Conservation (phyloP, 208 protist genomes). For the Leishmania arabica region DNA sequence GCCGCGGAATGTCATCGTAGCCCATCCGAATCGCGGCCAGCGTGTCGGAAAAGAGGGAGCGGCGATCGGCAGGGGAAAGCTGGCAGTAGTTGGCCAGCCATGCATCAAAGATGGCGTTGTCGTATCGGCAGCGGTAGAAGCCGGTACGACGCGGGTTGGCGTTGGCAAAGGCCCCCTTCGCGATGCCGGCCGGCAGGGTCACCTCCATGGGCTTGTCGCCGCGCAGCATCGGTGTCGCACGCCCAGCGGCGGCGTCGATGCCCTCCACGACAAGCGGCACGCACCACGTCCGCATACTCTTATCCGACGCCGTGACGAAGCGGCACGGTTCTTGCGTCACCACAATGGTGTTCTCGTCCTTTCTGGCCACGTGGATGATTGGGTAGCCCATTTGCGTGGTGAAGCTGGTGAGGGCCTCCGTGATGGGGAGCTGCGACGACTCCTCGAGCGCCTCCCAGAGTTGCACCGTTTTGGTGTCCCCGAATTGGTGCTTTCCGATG, state of each 20-base stretch:
- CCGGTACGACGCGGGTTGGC: conserved; percentile 74
- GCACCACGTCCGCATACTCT: conserved; percentile 53
- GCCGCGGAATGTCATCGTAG: conserved; percentile 59
- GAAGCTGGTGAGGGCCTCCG: conserved; percentile 90
- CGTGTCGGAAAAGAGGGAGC: conserved; percentile 77
- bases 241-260: conserved; percentile 25
- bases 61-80: conserved; percentile 52
- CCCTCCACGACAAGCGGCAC: conserved; percentile 72
- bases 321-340: conserved; percentile 63
- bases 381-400: conserved; percentile 95
- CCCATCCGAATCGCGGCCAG: conserved; percentile 74
- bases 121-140: conserved; percentile 90
- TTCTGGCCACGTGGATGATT: conserved; percentile 69
- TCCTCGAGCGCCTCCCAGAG: conserved; percentile 95
- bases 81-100: conserved; percentile 50
- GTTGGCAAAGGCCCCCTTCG: conserved; percentile 44
- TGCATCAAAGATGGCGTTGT: conserved; percentile 54
- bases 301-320: conserved; percentile 42
- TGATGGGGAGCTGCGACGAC: conserved; percentile 76
- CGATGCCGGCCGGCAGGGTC: conserved; percentile 37
- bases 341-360: conserved; percentile 8
- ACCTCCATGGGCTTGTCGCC: conserved; percentile 43
- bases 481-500: conserved; percentile 91
- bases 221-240: conserved; percentile 56
- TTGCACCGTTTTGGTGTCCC: conserved; percentile 94